Evolutionary conservation across 306 rosid species (phyloP), one percentile per base, ranked within the genome.

Genomic region (Prunus armeniaca): DNA sequence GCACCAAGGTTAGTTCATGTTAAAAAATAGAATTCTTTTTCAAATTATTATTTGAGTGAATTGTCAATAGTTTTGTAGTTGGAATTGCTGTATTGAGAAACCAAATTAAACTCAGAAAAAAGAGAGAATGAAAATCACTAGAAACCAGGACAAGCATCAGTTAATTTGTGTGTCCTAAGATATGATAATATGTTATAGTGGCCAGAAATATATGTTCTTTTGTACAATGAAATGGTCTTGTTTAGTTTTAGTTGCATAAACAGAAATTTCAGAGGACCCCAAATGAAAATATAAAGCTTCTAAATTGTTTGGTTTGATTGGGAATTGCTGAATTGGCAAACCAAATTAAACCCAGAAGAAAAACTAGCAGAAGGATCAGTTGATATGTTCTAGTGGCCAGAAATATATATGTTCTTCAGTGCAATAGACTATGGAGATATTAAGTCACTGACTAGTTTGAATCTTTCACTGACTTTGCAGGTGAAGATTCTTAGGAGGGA

Each of bases 401-500:
- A 38, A 38, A 38, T 38, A 6, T 7, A 7, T 38, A 7, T 38
- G 43, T 38, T 38, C 43, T 38, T 38, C 9, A 38, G 43, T 7
- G 43, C 43, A 38, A 38, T 7, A 6, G 9, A 6, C 43, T 38
- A 38, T 6, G 43, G 43, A 38, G 43, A 38, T 64, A 49, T 60
- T 60, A 0, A 70, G 58, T 50, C 6, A 19, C 10, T 50, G 15
- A 28, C 13, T 6, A 12, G 13, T 50, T 24, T 25, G 28, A 56
- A 11, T 19, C 20, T 20, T 60, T 60, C 34, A 25, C 19, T 38
- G 43, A 38, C 43, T 18, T 67, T 9, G 77, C 86, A 91, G 97
- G 97, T 91, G 77, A 91, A 84, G 91, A 88, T 91, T 86, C 94
- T 91, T 12, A 89, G 97, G 86, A 88, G 67, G 87, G 97, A 91